Conservation (phyloP, 768 basidiomycete genomes). For the Rhodotorula sphaerocarpa region DNA sequence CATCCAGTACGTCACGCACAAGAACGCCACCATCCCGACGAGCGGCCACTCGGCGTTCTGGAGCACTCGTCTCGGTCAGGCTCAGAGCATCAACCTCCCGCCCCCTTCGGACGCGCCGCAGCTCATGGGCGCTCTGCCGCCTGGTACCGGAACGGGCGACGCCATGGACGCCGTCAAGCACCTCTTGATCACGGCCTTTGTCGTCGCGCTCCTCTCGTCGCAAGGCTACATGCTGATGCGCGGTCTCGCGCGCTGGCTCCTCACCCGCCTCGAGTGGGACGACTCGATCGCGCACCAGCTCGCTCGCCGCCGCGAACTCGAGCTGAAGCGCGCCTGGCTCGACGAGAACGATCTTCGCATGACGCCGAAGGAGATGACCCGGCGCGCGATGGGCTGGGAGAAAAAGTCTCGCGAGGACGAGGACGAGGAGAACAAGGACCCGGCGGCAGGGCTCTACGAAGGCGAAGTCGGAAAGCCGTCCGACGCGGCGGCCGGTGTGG, state of each 20-base stretch:
- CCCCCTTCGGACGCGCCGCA: slow-evolving; percentile 8
- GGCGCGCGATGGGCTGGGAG: slow-evolving; percentile 9
- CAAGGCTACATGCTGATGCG: slow-evolving; percentile 73
- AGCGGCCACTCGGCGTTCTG: slow-evolving; percentile 20
- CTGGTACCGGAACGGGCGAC: slow-evolving; percentile 14
- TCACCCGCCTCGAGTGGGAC: slow-evolving; percentile 70
- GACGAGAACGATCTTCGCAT: slow-evolving; percentile 25
- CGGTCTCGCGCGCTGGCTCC: slow-evolving; percentile 56
- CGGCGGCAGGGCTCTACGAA: not conserved
- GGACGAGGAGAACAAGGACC: slow-evolving; percentile 9
- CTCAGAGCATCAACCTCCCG: slow-evolving; percentile 9
- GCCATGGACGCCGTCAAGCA: slow-evolving; percentile 34
- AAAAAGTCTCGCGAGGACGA: not conserved
- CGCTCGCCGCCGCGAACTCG: slow-evolving; percentile 53
- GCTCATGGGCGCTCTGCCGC: slow-evolving; percentile 21
- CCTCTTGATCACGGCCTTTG: slow-evolving; percentile 54
- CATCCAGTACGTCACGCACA: slow-evolving; percentile 25
- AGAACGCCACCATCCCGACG: slow-evolving; percentile 31
- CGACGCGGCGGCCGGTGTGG: slow-evolving; percentile 13
- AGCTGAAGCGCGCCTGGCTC: slow-evolving; percentile 42
- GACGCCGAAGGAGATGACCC: slow-evolving; percentile 16
- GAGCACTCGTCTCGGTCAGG: slow-evolving; percentile 20
- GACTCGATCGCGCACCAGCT: slow-evolving; percentile 60
- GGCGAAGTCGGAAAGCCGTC: not conserved
- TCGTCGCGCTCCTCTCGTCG: slow-evolving; percentile 72